Conservation (phyloP, 768 basidiomycete species). For the Phallus indusiatus region DNA sequence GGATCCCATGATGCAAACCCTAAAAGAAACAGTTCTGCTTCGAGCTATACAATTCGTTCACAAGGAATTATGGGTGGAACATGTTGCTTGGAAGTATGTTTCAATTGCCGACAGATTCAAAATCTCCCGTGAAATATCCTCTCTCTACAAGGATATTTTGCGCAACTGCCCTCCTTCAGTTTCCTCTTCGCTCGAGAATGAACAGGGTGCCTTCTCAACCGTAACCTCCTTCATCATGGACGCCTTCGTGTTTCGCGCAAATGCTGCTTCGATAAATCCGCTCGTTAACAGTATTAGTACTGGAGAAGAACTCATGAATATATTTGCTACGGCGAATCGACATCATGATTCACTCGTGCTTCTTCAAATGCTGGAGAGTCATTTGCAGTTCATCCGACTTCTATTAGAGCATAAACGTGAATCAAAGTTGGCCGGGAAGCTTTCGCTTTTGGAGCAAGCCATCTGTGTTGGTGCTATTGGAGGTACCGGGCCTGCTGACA, state of each 20-base stretch:
- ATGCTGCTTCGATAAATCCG: slow-evolving; percentile 73
- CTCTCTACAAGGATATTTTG: slow-evolving; percentile 60
- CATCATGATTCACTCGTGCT: slow-evolving; percentile 61
- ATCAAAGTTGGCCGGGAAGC: slow-evolving; percentile 21
- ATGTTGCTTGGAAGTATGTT: slow-evolving; percentile 77
- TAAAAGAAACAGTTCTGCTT: slow-evolving; percentile 79
- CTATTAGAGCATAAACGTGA: slow-evolving; percentile 58
- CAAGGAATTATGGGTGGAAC: slow-evolving; percentile 81
- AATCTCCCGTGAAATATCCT: slow-evolving; percentile 59
- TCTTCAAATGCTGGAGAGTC: slow-evolving; percentile 58
- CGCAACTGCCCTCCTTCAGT: slow-evolving; percentile 45
- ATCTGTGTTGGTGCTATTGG: slow-evolving; percentile 55
- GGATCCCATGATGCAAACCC: slow-evolving; percentile 43
- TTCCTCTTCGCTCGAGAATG: slow-evolving; percentile 32
- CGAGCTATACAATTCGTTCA: slow-evolving; percentile 74
- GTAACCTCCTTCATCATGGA: slow-evolving; percentile 40
- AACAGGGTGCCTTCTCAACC: slow-evolving; percentile 40
- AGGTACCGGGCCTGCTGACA: slow-evolving; percentile 33
- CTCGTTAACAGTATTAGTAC: slow-evolving; percentile 61
- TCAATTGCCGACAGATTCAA: slow-evolving; percentile 78
- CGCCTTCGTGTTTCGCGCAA: slow-evolving; percentile 62
- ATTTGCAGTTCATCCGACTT: slow-evolving; percentile 50
- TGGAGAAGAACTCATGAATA: slow-evolving; percentile 47
- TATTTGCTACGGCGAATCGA: slow-evolving; percentile 53
- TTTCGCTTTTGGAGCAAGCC: slow-evolving; percentile 65